Percentiles rank a stretch among this genome's conserved stretches.
Conservation (phyloP, 345 rosid genomes). For the Kandelia obovata region DNA sequence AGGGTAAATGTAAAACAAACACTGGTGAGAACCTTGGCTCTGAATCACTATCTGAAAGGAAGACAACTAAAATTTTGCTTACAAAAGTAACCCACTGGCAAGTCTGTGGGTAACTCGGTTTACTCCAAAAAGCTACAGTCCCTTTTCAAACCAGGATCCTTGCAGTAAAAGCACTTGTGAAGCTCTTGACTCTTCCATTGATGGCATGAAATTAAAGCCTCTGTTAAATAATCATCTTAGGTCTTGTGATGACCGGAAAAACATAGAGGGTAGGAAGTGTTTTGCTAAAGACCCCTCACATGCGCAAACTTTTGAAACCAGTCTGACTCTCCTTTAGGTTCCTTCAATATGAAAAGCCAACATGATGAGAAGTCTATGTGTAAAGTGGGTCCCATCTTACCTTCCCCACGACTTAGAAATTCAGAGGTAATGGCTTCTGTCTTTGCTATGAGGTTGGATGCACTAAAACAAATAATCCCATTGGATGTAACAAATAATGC, state of each 20-base stretch:
- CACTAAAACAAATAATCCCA: constrained; percentile 48
- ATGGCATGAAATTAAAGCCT: constrained; percentile 27
- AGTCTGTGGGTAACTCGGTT: constrained; percentile 80
- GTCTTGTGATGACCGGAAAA: constrained; percentile 16
- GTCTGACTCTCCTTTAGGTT: constrained; percentile 34
- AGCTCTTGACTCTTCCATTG: constrained; percentile 26
- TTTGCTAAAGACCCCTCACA: constrained; percentile 12
- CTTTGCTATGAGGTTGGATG: constrained; percentile 71
- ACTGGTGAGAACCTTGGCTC: constrained; percentile 22
- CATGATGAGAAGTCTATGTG: constrained; percentile 27
- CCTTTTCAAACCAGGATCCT: constrained; percentile 24
- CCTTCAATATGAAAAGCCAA: constrained; percentile 25
- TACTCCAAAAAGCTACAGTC: constrained; percentile 36
- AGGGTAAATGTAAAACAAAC: constrained; percentile 29
- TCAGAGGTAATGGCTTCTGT: constrained; percentile 63
- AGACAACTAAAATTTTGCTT: constrained; percentile 25
- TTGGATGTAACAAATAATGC: constrained; percentile 30
- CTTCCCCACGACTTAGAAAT: constrained; percentile 40
- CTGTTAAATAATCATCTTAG: constrained; percentile 15
- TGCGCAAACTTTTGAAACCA: constrained; percentile 17
- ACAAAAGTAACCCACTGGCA: constrained; percentile 43
- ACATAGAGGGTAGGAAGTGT: constrained; percentile 20
- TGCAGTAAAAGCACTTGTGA: constrained; percentile 10
- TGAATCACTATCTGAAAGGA: constrained; percentile 34
- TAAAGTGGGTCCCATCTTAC: constrained; percentile 25